Conservation (phyloP, 1,284 basidiomycete species). For the Cryptococcus sp. region DNA sequence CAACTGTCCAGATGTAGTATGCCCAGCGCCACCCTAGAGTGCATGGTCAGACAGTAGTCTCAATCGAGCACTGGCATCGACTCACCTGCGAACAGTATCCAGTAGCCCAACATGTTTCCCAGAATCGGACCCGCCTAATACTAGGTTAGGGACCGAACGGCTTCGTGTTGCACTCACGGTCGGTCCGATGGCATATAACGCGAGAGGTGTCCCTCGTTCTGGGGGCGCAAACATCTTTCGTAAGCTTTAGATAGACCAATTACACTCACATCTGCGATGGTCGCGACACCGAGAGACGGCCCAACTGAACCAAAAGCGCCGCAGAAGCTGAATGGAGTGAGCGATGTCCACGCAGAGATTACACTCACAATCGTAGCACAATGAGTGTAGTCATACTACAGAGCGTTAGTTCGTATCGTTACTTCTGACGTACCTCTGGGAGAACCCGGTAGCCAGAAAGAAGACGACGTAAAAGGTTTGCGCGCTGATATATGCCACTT, state of each 20-base stretch:
- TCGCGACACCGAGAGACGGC: constrained; percentile 51
- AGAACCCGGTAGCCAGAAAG: constrained; percentile 41
- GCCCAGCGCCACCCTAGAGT: constrained; percentile 50
- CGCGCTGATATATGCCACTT: constrained; percentile 49
- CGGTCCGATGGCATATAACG: constrained; percentile 50
- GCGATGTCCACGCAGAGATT: neutral
- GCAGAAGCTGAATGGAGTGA: constrained; percentile 29
- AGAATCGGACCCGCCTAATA: constrained; percentile 43
- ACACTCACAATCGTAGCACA: constrained; percentile 45
- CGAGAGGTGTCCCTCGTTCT: constrained; percentile 46
- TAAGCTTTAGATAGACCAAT: neutral
- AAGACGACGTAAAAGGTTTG: constrained; percentile 46
- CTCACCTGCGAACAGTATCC: constrained; percentile 30
- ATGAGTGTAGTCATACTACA: constrained; percentile 42
- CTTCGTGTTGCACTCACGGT: constrained; percentile 31
- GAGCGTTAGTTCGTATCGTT: neutral
- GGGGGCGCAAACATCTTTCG: constrained; percentile 42
- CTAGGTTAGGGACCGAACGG: neutral
- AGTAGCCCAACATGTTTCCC: constrained; percentile 50
- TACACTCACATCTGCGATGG: constrained; percentile 47
- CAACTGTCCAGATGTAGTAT: constrained; percentile 47
- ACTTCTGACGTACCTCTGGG: constrained; percentile 40
- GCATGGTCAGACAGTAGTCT: no score
- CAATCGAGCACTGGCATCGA: no score
- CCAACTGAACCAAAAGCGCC: constrained; percentile 49